Base-by-base conservation (phyloP, 495 filamentous ascomycete species). In the Daldinia vernicosa region DNA sequence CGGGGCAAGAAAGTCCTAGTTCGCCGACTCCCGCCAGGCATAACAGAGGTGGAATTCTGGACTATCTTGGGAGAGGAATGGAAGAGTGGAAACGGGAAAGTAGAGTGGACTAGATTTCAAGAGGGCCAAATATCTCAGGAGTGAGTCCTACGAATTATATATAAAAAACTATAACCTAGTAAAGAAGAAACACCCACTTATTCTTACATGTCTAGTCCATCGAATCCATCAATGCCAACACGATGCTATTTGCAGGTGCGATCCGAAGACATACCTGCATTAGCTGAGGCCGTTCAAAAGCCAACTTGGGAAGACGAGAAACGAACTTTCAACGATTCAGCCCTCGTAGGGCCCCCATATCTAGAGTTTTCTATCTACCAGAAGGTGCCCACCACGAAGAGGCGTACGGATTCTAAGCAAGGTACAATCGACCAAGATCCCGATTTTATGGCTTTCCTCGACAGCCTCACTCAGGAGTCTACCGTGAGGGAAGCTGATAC, bases 391-490 rank as follows among this genome's bases (percentile, higher is more conserved):
- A 84, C 84, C 6, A 79, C 75, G 6, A 91, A 89, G 66, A 90
- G 85, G 72, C 89, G 93, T 24, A 86, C 87, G 52, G 95, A 99
- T 84, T 87, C 87, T 64, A 89, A 95, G 3, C 92, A 97, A 77
- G 95, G 96, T 47, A 96, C 93, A 5, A 98, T 99, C 64, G 95
- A 99, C 71, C 93, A 95, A 73, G 95, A 99, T 76, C 88, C 91
- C 0, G 95, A 98, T 63, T 98, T 98, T 70, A 96, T 97, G 80
- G 87, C 87, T 22, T 99, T 98, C 75, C 87, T 99, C 6, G 92
- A 96, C 78, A 90, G 87, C 54, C 85, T 97, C 8, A 95, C 94
- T 3, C 91, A 92, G 57, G 93, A 93, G 0, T 86, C 91, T 30
- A 80, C 76, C 4, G 50, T 80, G 15, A 85, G 83, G 37, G 80